These are phyloP conservation scores for Hirschioporus abietinus DNA, from an alignment of 768 basidiomycete species.

Conservation along the genomic window DNA sequence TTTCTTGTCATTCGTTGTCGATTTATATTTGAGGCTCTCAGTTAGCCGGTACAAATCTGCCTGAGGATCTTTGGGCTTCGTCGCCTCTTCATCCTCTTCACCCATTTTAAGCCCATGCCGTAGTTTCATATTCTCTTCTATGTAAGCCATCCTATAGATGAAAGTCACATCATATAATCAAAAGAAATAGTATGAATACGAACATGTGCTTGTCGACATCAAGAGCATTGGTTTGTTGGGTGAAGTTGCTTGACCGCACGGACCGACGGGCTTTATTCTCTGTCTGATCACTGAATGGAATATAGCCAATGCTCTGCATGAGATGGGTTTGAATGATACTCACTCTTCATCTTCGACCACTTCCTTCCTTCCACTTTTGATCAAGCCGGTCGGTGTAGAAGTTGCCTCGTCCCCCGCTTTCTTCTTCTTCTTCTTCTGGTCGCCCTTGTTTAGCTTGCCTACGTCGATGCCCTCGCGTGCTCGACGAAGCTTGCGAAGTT, in stretches of 20 bases:
- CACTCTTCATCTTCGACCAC: slow-evolving; percentile 54
- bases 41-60: slow-evolving; percentile 75
- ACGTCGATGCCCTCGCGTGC: slow-evolving; percentile 80
- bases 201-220: slow-evolving; percentile 99
- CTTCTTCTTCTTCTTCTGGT: slow-evolving; percentile 66
- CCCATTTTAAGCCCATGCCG: slow-evolving; percentile 43
- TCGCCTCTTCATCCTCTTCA: slow-evolving; percentile 41
- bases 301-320: not conserved
- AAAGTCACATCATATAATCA: not conserved
- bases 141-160: slow-evolving; percentile 85
- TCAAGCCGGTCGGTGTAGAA: slow-evolving; percentile 53
- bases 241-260: slow-evolving; percentile 88
- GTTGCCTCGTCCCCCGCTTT: slow-evolving; percentile 36
- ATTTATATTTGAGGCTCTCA: slow-evolving; percentile 55
- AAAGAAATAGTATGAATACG: slow-evolving; percentile 22
- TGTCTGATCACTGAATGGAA: slow-evolving; percentile 38
- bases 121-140: slow-evolving; percentile 86
- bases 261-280: slow-evolving; percentile 67
- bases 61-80: slow-evolving; percentile 57
- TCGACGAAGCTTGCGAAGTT: slow-evolving; percentile 72
- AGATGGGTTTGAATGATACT: slow-evolving; percentile 20
- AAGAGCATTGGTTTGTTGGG: slow-evolving; percentile 91
- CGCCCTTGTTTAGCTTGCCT: slow-evolving; percentile 79
- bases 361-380: slow-evolving; percentile 39
- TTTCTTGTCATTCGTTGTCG: slow-evolving; percentile 25